Conservation (phyloP, 2,329 filamentous ascomycete genomes). For the Ascochyta lentis region DNA sequence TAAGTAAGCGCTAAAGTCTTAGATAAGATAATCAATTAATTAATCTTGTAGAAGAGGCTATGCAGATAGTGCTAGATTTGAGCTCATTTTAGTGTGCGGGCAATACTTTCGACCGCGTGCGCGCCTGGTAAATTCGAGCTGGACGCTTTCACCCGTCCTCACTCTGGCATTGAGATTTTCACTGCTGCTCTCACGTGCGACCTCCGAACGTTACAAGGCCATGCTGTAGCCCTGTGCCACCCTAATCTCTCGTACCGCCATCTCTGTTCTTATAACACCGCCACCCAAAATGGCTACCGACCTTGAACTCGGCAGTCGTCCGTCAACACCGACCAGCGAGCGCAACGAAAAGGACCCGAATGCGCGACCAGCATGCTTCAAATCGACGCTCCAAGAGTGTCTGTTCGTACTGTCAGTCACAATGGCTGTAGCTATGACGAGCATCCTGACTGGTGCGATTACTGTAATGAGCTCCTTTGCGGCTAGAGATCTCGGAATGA, state of each 20-base stretch:
- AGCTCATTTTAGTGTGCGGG: no score
- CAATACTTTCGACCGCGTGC: no score
- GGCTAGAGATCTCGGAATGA: constrained; percentile 66
- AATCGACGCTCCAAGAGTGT: constrained; percentile 66
- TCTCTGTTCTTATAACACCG: background rate
- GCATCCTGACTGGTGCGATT: constrained; percentile 65
- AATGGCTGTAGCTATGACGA: constrained; percentile 69
- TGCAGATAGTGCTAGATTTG: no score
- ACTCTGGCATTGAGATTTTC: background rate
- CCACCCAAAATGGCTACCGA: constrained; percentile 21
- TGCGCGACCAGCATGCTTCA: constrained; percentile 65
- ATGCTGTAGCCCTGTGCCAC: background rate
- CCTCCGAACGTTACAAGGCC: background rate
- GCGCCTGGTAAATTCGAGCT: background rate
- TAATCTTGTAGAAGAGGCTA: no score
- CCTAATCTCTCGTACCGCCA: background rate
- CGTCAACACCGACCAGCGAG: constrained; percentile 30
- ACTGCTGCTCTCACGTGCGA: background rate
- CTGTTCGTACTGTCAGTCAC: constrained; percentile 71
- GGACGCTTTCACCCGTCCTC: background rate
- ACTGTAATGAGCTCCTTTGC: constrained; percentile 70
- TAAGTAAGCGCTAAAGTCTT: no score
- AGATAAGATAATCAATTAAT: no score
- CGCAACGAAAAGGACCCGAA: constrained; percentile 38
- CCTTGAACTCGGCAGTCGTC: constrained; percentile 21